Percentiles rank a stretch among this genome's conserved stretches.
Conservation (phyloP, 345 rosid species). For the Hibiscus tridactylites region DNA sequence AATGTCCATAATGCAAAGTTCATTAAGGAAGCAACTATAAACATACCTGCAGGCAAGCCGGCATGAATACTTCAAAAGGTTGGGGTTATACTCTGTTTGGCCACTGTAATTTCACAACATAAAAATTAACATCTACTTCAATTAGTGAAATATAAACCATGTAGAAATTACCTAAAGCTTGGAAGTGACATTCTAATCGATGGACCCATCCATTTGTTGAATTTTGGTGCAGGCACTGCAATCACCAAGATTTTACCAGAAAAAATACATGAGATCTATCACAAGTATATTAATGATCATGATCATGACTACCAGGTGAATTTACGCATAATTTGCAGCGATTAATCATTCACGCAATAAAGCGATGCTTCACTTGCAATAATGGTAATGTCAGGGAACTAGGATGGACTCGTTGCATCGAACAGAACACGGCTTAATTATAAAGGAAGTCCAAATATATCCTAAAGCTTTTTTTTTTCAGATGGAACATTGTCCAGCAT, state of each 20-base stretch:
- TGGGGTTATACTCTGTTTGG: constrained; percentile 46
- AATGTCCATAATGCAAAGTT: not conserved
- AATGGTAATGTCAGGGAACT: not conserved
- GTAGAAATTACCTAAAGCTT: constrained; percentile 62
- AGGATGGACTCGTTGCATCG: not conserved
- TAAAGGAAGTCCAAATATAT: not conserved
- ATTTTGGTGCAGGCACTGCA: constrained; percentile 32
- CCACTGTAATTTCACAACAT: constrained; percentile 53
- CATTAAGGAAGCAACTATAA: not conserved
- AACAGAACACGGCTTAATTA: not conserved
- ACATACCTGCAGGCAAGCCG: constrained; percentile 69
- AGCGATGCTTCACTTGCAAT: not conserved
- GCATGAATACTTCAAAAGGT: constrained; percentile 82
- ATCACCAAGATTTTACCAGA: constrained; percentile 10
- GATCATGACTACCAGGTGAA: not conserved
- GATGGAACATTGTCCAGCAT: not conserved
- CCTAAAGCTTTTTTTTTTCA: not conserved
- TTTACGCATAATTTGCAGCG: not conserved
- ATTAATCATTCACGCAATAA: not conserved
- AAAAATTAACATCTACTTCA: not conserved
- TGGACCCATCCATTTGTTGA: constrained; percentile 56
- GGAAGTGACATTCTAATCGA: constrained; percentile 70
- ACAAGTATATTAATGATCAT: not conserved
- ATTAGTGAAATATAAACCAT: not conserved
- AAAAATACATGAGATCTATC: not conserved